Conservation (phyloP, 2,329 filamentous ascomycete genomes). For the Exophiala oligosperma region DNA sequence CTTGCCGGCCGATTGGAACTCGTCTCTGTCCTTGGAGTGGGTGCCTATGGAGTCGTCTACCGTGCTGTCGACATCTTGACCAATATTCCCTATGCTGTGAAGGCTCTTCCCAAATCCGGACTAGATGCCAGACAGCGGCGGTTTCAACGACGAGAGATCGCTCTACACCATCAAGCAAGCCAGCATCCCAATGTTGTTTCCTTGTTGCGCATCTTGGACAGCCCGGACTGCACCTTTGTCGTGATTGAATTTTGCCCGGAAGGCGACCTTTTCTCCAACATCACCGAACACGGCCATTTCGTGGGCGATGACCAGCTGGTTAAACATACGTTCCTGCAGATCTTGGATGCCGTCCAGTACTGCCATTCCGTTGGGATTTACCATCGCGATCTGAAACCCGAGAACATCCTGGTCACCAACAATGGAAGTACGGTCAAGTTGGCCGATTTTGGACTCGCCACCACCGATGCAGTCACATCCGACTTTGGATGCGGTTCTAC, state of each 20-base stretch:
- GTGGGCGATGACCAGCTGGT: conserved; percentile 87
- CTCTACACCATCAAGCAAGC: conserved; percentile 84
- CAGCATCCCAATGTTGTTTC: conserved; percentile 91
- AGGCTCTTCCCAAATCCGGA: conserved; percentile 92
- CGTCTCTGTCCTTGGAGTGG: conserved; percentile 82
- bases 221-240: conserved; percentile 89
- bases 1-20: conserved; percentile 82
- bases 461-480: conserved; percentile 76
- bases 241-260: conserved; percentile 96
- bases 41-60: conserved; percentile 96
- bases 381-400: conserved; percentile 95
- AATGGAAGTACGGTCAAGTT: conserved; percentile 88
- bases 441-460: conserved; percentile 95
- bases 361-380: conserved; percentile 94
- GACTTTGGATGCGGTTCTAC: conserved; percentile 98
- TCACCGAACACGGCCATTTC: conserved; percentile 92
- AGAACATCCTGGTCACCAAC: conserved; percentile 94
- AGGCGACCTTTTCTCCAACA: conserved; percentile 95
- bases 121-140: conserved; percentile 82
- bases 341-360: conserved; percentile 92
- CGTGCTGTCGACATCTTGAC: conserved; percentile 81
- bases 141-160: conserved; percentile 92
- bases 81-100: conserved; percentile 85
- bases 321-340: conserved; percentile 87
- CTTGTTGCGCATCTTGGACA: conserved; percentile 89